These are phyloP conservation scores for Tulasnella sp. DNA, from an alignment of 768 basidiomycete species.

Conservation along the genomic window DNA sequence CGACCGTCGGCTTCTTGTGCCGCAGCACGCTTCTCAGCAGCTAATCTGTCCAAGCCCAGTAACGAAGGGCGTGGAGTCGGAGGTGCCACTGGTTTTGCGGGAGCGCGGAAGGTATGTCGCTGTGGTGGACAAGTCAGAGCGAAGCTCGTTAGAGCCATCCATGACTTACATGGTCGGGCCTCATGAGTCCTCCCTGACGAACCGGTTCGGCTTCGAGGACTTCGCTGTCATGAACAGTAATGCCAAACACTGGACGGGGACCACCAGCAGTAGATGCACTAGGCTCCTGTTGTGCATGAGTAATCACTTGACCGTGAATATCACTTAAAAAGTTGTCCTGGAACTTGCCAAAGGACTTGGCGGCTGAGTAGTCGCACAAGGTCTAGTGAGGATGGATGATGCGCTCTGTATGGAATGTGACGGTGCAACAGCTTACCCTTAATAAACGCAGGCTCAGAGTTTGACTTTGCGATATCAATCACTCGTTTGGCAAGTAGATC, in stretches of 20 bases:
- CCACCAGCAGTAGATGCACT: constrained; percentile 33
- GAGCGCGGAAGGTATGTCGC: constrained; percentile 73
- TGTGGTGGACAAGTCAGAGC: constrained; percentile 25
- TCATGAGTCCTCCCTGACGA: constrained; percentile 68
- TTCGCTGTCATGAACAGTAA: constrained; percentile 66
- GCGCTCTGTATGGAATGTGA: not conserved
- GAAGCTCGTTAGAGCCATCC: constrained; percentile 1
- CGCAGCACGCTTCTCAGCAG: constrained; percentile 72
- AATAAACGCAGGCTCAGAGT: constrained; percentile 49
- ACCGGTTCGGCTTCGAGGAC: constrained; percentile 67
- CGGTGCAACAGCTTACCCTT: constrained; percentile 37
- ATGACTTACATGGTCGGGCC: constrained; percentile 44
- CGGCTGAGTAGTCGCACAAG: constrained; percentile 35
- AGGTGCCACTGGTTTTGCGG: constrained; percentile 58
- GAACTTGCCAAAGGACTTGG: constrained; percentile 77
- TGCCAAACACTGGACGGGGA: constrained; percentile 56
- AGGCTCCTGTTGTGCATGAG: constrained; percentile 54
- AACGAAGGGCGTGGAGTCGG: constrained; percentile 67
- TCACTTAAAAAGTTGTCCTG: constrained; percentile 64
- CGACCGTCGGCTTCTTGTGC: constrained; percentile 39
- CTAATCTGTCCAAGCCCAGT: constrained; percentile 78
- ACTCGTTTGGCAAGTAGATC: constrained; percentile 68
- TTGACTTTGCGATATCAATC: constrained; percentile 66
- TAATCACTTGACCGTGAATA: constrained; percentile 65
- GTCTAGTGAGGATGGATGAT: constrained; percentile 11